These are phyloP conservation scores for Intubia oerlemansii DNA, from an alignment of 2,329 filamentous ascomycete genomes.

Conservation along the genomic window DNA sequence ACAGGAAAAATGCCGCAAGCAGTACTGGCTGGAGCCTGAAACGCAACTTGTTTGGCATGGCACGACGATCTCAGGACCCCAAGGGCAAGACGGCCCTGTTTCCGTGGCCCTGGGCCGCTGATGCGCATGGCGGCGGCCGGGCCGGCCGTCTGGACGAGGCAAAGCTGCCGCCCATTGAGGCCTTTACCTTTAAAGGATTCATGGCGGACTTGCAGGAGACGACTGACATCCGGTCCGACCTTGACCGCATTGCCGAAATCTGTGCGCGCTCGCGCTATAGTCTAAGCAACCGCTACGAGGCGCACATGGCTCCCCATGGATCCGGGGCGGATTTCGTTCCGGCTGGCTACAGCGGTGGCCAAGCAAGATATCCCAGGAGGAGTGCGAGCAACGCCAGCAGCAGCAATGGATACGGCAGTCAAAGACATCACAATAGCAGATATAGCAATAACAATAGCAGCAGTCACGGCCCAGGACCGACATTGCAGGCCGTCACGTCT, in stretches of 20 bases:
- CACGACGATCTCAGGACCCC: too few relatives aligned
- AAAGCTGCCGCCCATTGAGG: slow-evolving; percentile 37
- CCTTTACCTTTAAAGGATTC: slow-evolving; percentile 43
- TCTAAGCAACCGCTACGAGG: slow-evolving; percentile 44
- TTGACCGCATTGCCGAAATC: slow-evolving; percentile 45
- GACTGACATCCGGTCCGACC: slow-evolving; percentile 30
- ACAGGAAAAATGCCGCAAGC: slow-evolving; percentile 5
- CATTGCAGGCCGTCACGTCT: slow-evolving; percentile 32
- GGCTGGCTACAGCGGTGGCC: too few relatives aligned
- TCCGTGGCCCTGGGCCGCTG: slow-evolving; percentile 12
- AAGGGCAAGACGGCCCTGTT: slow-evolving; percentile 18
- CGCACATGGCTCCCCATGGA: slow-evolving; percentile 40
- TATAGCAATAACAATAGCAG: too few relatives aligned
- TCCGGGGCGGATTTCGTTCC: slow-evolving; percentile 37
- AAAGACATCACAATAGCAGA: too few relatives aligned
- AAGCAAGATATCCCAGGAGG: too few relatives aligned
- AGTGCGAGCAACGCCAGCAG: too few relatives aligned
- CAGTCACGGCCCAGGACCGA: too few relatives aligned
- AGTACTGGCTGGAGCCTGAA: slow-evolving; percentile 1
- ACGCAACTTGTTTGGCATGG: slow-evolving; percentile 16
- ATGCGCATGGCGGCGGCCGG: too few relatives aligned
- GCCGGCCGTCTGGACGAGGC: slow-evolving; percentile 12
- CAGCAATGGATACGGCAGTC: too few relatives aligned
- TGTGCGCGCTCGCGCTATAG: slow-evolving; percentile 44
- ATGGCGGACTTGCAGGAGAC: slow-evolving; percentile 21